A percentile compares a stretch with the other conserved stretches of the same genome.
Conservation (phyloP, 148 eudicot species). For the Camellia sinensis region DNA sequence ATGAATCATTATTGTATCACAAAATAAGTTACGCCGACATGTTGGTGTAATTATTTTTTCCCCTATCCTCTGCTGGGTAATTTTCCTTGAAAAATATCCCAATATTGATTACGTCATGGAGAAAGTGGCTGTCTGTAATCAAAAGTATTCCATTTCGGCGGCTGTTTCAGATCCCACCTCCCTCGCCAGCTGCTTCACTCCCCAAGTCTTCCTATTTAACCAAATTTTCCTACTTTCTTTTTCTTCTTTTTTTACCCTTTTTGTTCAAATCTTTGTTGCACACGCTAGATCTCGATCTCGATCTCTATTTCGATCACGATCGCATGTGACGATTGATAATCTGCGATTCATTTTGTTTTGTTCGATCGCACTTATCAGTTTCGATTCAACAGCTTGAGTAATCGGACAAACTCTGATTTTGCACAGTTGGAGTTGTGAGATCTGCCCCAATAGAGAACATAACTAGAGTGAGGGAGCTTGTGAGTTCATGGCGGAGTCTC, state of each 20-base stretch:
- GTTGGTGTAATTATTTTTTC: too few species aligned
- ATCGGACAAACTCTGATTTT: neutral
- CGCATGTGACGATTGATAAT: neutral
- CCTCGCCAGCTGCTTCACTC: neutral
- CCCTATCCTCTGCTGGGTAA: too few species aligned
- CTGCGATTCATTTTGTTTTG: neutral
- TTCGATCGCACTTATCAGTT: neutral
- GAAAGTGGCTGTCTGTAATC: too few species aligned
- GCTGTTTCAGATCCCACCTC: slow-evolving; percentile 3
- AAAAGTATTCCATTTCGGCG: slow-evolving; percentile 12
- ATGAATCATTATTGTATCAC: too few species aligned
- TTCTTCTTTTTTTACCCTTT: too few species aligned
- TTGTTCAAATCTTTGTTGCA: too few species aligned
- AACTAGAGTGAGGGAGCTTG: neutral
- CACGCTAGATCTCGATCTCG: neutral
- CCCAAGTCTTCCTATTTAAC: neutral
- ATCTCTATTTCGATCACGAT: neutral
- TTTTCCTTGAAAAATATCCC: neutral
- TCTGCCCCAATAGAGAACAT: neutral
- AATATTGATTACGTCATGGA: neutral
- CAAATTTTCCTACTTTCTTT: neutral
- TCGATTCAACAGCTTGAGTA: neutral
- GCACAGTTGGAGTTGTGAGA: neutral
- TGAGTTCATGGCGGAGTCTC: slow-evolving; percentile 21
- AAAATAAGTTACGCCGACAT: too few species aligned